Evolutionary conservation across 441 rosid genomes (phyloP).

Genomic region (Oxalis stricta): DNA sequence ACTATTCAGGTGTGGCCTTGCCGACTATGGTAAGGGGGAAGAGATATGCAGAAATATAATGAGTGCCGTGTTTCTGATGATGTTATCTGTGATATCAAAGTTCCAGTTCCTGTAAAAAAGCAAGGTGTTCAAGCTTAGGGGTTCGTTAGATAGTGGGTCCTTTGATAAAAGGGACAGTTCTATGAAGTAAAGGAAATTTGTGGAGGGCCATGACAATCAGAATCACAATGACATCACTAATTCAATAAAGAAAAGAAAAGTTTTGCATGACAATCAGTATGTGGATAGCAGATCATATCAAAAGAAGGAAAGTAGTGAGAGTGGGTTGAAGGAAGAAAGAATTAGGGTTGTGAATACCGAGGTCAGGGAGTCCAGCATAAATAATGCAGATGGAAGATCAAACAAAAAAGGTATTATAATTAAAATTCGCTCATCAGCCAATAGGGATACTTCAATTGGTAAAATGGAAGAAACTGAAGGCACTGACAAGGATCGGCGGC

Average conservation of each 20-base stretch:
- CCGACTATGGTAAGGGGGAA: slow-evolving; percentile 16
- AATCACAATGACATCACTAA: too few relatives aligned
- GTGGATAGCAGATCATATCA: slow-evolving; percentile 13
- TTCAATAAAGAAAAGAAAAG: slow-evolving; percentile 36
- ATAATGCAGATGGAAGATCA: slow-evolving; percentile 11
- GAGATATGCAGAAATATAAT: slow-evolving; percentile 10
- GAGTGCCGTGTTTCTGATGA: slow-evolving; percentile 13
- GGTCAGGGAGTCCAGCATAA: slow-evolving; percentile 12
- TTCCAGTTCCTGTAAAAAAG: slow-evolving; percentile 22
- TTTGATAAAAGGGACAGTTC: slow-evolving; percentile 21
- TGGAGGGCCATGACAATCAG: slow-evolving; percentile 22
- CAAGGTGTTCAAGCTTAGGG: slow-evolving; percentile 25
- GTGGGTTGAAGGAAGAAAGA: slow-evolving; percentile 23
- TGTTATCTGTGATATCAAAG: slow-evolving; percentile 20
- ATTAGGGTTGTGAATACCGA: slow-evolving; percentile 16
- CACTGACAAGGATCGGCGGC: slow-evolving; percentile 12
- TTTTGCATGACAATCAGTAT: slow-evolving; percentile 21
- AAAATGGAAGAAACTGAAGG: slow-evolving; percentile 15
- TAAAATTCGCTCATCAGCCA: background rate
- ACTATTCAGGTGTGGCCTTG: slow-evolving; percentile 14
- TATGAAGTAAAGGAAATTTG: slow-evolving; percentile 34
- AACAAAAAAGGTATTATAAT: slow-evolving; percentile 10
- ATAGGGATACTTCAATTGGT: slow-evolving; percentile 18
- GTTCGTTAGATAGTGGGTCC: slow-evolving; percentile 23
- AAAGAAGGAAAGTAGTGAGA: slow-evolving; percentile 29